phyloP scores from a whole-genome alignment of 2,329 filamentous ascomycete genomes.

The Catunica adiposa region DNA sequence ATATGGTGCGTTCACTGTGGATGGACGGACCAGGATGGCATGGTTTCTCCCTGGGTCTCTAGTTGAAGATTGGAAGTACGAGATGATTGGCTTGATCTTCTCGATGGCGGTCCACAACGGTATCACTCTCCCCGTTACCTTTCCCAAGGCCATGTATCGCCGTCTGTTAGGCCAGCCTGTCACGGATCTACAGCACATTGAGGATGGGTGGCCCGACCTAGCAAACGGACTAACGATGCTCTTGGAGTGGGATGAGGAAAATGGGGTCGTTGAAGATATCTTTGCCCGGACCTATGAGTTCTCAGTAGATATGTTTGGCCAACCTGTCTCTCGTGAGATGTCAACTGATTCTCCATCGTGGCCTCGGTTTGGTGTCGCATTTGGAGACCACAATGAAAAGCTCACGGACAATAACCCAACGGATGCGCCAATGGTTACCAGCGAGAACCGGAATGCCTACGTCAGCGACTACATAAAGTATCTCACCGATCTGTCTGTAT shows the following conservation, averaged over 20 bases:
- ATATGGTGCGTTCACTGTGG: slow-evolving; percentile 66
- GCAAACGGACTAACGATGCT: slow-evolving; percentile 57
- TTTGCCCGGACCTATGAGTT: slow-evolving; percentile 81
- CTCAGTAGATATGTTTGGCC: slow-evolving; percentile 44
- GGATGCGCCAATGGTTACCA: slow-evolving; percentile 60
- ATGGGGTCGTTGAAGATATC: slow-evolving; percentile 64
- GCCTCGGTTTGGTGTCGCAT: slow-evolving; percentile 18
- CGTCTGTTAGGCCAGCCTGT: slow-evolving; percentile 57
- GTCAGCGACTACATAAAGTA: slow-evolving; percentile 74
- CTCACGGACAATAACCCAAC: slow-evolving; percentile 25
- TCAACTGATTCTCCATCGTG: slow-evolving; percentile 25
- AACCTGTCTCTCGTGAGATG: slow-evolving; percentile 43
- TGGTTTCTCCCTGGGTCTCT: slow-evolving; percentile 78
- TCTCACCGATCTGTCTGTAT: slow-evolving; percentile 62
- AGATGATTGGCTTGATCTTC: slow-evolving; percentile 73
- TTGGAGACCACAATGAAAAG: slow-evolving; percentile 14
- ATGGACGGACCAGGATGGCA: slow-evolving; percentile 57
- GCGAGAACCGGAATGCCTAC: slow-evolving; percentile 60
- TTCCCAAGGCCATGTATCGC: slow-evolving; percentile 70
- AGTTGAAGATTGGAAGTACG: slow-evolving; percentile 77
- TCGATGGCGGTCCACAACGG: slow-evolving; percentile 88
- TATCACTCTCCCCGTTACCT: slow-evolving; percentile 74
- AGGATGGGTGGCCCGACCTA: slow-evolving; percentile 75
- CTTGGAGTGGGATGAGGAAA: slow-evolving; percentile 55
- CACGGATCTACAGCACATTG: slow-evolving; percentile 56